Conservation (phyloP, 768 basidiomycete species). For the Hebeloma cylindrosporum region DNA sequence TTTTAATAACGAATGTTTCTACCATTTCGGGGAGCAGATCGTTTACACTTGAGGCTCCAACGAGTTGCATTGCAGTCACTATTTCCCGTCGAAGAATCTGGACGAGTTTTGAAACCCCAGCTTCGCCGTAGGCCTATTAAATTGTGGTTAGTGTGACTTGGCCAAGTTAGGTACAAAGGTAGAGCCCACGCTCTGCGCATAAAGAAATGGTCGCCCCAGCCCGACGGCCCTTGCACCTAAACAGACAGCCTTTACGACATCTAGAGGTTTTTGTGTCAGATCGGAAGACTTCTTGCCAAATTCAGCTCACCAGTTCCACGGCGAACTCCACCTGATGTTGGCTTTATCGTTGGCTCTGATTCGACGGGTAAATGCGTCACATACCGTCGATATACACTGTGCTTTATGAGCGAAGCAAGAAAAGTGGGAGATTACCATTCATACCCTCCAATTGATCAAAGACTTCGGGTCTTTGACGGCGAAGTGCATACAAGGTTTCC, state of each 20-base stretch:
- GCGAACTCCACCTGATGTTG: slow-evolving; percentile 50
- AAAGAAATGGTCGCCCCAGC: slow-evolving; percentile 82
- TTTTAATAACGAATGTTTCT: too few species aligned
- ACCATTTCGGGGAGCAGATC: slow-evolving; percentile 80
- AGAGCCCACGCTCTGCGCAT: slow-evolving; percentile 71
- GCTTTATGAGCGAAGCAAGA: slow-evolving; percentile 4
- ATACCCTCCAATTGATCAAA: slow-evolving; percentile 22
- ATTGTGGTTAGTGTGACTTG: not conserved
- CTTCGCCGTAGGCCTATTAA: slow-evolving; percentile 68
- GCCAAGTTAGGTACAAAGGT: not conserved
- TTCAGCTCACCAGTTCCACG: slow-evolving; percentile 79
- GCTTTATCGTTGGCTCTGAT: slow-evolving; percentile 1
- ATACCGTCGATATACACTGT: slow-evolving; percentile 84
- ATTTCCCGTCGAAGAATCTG: slow-evolving; percentile 79
- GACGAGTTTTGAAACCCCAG: slow-evolving; percentile 64
- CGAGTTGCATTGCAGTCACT: slow-evolving; percentile 66
- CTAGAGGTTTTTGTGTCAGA: slow-evolving; percentile 30
- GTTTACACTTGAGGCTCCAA: slow-evolving; percentile 65
- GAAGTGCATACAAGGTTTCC: slow-evolving; percentile 74
- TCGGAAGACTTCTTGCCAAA: not conserved
- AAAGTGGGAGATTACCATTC: too few species aligned
- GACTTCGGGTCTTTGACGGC: slow-evolving; percentile 41
- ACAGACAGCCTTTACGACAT: slow-evolving; percentile 88
- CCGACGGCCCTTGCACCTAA: slow-evolving; percentile 87
- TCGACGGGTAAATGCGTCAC: slow-evolving; percentile 7